phyloP scores from a whole-genome alignment of 202 grass and related monocot genomes.

The Schoenoplectus triqueter region DNA sequence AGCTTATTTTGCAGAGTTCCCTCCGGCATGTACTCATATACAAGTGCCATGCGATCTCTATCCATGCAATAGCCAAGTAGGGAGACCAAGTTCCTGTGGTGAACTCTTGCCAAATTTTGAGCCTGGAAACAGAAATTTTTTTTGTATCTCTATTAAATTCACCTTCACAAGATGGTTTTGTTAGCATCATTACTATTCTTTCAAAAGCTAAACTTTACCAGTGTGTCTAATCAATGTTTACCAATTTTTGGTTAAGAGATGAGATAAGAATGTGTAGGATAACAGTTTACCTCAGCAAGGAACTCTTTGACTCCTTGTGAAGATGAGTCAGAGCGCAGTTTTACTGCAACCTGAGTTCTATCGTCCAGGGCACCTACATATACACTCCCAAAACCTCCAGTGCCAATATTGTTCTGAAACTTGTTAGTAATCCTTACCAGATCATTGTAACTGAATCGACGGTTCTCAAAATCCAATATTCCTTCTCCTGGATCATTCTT shows the following conservation, averaged over 20 bases:
- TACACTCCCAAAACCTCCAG: constrained; percentile 33
- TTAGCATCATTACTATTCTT: neutral
- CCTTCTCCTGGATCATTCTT: neutral
- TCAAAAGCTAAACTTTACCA: neutral
- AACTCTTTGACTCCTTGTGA: constrained; percentile 33
- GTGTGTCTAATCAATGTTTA: neutral
- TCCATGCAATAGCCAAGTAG: constrained; percentile 50
- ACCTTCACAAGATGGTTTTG: neutral
- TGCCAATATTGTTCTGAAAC: constrained; percentile 21
- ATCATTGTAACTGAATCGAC: constrained; percentile 28
- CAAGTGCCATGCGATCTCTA: constrained; percentile 43
- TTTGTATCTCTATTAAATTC: neutral
- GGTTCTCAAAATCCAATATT: constrained; percentile 25
- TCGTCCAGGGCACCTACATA: constrained; percentile 16
- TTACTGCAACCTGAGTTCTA: constrained; percentile 33
- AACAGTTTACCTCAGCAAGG: constrained; percentile 28
- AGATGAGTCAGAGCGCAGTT: constrained; percentile 9
- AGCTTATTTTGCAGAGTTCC: constrained; percentile 44
- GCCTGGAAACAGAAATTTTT: constrained; percentile 26
- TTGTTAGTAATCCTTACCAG: constrained; percentile 21
- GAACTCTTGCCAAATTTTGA: constrained; percentile 47
- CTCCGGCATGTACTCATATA: constrained; percentile 56
- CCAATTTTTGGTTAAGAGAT: neutral
- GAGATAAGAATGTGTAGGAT: neutral
- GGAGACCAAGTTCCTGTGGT: constrained; percentile 48